Percentiles rank a stretch among this genome's conserved stretches.
Conservation (phyloP, 1,284 basidiomycete genomes). For the Mycena sp. region DNA sequence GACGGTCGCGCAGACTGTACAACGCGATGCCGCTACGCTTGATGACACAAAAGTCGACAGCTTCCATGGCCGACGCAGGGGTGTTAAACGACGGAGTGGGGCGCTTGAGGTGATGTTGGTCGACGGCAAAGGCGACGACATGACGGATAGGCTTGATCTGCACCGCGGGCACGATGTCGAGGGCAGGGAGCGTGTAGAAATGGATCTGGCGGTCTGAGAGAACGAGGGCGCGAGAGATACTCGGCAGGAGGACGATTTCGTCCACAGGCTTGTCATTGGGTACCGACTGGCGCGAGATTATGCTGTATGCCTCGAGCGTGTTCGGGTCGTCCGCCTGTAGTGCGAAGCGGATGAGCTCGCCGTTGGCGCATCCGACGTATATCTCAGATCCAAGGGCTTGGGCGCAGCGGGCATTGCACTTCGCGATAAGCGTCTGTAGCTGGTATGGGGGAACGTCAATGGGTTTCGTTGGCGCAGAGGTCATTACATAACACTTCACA, state of each 20-base stretch:
- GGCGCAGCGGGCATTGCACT: slow-evolving; percentile 20
- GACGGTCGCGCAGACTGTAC: slow-evolving; percentile 69
- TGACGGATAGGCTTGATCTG: slow-evolving; percentile 83
- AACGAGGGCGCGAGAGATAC: slow-evolving; percentile 75
- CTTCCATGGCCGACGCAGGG: slow-evolving; percentile 52
- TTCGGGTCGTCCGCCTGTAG: slow-evolving; percentile 64
- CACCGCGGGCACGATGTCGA: slow-evolving; percentile 74
- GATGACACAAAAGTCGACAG: slow-evolving; percentile 83
- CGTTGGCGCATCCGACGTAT: slow-evolving; percentile 78
- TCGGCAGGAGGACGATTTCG: slow-evolving; percentile 81
- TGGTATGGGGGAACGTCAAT: slow-evolving; percentile 53
- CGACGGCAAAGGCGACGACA: slow-evolving; percentile 81
- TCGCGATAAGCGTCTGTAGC: slow-evolving; percentile 46
- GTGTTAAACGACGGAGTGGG: slow-evolving; percentile 54
- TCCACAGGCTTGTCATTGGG: slow-evolving; percentile 74
- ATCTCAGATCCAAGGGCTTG: slow-evolving; percentile 67
- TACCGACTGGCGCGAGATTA: slow-evolving; percentile 73
- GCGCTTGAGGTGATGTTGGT: slow-evolving; percentile 77
- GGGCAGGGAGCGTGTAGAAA: slow-evolving; percentile 81
- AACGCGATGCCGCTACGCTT: slow-evolving; percentile 76
- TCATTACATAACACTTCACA: slow-evolving; percentile 33
- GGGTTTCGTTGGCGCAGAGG: slow-evolving; percentile 41
- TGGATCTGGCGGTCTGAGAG: slow-evolving; percentile 81
- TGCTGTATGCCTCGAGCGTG: slow-evolving; percentile 70
- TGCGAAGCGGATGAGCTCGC: slow-evolving; percentile 73